Evolutionary conservation across 257 asterid genomes (phyloP), one percentile per base, ranked within the genome.

Genomic region (Solanum sparsipilum): DNA sequence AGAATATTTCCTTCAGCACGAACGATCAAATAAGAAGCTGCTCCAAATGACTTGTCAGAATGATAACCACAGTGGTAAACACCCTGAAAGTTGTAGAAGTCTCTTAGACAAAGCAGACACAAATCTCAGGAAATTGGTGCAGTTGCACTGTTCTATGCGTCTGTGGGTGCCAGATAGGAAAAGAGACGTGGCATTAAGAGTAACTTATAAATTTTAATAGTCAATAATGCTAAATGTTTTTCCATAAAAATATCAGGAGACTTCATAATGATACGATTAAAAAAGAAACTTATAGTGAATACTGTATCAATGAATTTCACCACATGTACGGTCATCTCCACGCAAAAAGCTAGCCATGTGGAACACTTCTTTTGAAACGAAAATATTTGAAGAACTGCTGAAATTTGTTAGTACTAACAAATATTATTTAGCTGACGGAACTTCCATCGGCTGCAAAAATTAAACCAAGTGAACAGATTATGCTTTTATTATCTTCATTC

Each of bases 11-110:
- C 98, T 89, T 93, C 93, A 1, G 94, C 94, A n/a, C 90, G 94
- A 88, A 90, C 91, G 46, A 94, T 90, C 87, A 94, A 90, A 91
- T 93, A 94, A 82, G 98, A 91, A 35, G 96, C 38, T 84, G 94
- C 95, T 83, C 98, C 98, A 90, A 76, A 93, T 67, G 98, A 94
- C 92, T 94, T 94, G 67, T 91, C 94, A 83, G 96, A 93, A 90
- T 93, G 96, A 89, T 93, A 93, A 85, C 98, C 98, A 87, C 95
- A 94, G 90, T 94, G 98, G 89, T 93, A 93, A 76, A 94, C 92
- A 84, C 96, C 96, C 96, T 93, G 89, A 88, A 85, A 84, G 39
- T 79, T 25, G 39, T 44, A 44, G 39, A 79, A 44, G 23, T 4
- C 67, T 41, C 67, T 79, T 44, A 44, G 63, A 78, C 21, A 38